Evolutionary conservation across 176 grass and related monocot species (phyloP).

Genomic region (Oropetium thomaeum): DNA sequence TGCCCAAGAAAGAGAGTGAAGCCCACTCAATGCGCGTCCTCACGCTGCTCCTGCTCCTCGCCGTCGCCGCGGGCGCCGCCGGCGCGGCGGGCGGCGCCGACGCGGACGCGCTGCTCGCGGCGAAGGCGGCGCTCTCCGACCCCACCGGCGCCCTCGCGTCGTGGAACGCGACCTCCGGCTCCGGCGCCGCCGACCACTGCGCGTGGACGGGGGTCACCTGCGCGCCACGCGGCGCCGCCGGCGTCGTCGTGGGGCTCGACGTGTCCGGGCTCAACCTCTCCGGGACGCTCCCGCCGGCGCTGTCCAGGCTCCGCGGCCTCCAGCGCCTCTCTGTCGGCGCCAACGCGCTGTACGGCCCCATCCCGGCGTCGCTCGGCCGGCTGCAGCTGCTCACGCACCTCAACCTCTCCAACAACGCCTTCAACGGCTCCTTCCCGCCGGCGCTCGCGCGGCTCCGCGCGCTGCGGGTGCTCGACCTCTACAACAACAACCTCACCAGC

Average conservation of each 20-base stretch:
- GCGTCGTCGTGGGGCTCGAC: conserved; percentile 48
- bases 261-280: conserved; percentile 64
- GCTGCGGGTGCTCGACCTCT: conserved; percentile 65
- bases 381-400: conserved; percentile 61
- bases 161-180: conserved; percentile 42
- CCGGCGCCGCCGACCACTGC: conserved; percentile 43
- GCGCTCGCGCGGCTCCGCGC: conserved; percentile 42
- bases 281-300: conserved; percentile 47
- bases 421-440: conserved; percentile 54
- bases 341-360: conserved; percentile 48
- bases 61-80: conserved; percentile 9
- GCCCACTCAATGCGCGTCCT: conserved; percentile 29
- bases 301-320: conserved; percentile 48
- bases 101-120: conserved; percentile 54
- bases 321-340: conserved; percentile 51
- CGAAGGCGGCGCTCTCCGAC: conserved; percentile 63
- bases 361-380: conserved; percentile 47
- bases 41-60: background rate
- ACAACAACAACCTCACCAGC: conserved; percentile 84
- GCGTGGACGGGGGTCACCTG: conserved; percentile 64
- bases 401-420: conserved; percentile 87
- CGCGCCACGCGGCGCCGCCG: conserved; percentile 3
- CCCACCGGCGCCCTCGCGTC: conserved; percentile 55
- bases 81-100: conserved; percentile 30
- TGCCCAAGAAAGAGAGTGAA: background rate